Evolutionary conservation across 352 stramenopile genomes (phyloP).

Genomic region (Phytopythium delawarense): DNA sequence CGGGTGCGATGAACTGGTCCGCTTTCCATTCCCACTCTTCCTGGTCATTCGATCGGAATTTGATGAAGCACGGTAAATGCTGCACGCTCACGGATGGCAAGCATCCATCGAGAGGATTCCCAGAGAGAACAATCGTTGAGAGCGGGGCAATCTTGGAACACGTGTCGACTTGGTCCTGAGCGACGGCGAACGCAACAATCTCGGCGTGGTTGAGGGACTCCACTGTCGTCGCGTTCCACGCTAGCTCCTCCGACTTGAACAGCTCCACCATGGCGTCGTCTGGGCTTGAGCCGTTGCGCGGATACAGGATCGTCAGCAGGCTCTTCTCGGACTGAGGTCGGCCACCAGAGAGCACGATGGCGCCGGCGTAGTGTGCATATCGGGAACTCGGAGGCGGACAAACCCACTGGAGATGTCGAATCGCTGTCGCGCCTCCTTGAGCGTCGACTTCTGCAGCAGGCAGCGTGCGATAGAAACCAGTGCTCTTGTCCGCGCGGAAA

Average conservation of each 20-base stretch:
- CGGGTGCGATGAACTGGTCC: constrained; percentile 26
- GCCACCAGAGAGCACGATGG: constrained; percentile 46
- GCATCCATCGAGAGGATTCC: constrained; percentile 68
- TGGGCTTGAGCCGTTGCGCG: constrained; percentile 17
- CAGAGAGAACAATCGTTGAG: constrained; percentile 57
- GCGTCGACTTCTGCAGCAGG: constrained; percentile 1
- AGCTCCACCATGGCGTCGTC: constrained; percentile 54
- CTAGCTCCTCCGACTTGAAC: constrained; percentile 53
- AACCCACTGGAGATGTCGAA: constrained; percentile 59
- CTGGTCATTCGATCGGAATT: constrained; percentile 43
- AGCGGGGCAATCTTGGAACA: constrained; percentile 47
- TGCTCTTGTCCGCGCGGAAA: constrained; percentile 52
- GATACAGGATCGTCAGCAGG: constrained; percentile 41
- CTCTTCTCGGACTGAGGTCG: constrained; percentile 17
- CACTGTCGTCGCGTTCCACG: constrained; percentile 40
- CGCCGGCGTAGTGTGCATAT: constrained; percentile 41
- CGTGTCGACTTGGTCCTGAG: constrained; percentile 54
- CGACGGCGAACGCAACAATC: constrained; percentile 39
- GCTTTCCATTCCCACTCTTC: constrained; percentile 72
- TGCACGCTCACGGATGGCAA: constrained; percentile 60
- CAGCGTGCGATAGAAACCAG: constrained; percentile 33
- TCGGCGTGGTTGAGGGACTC: constrained; percentile 45
- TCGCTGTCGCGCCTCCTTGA: constrained; percentile 10
- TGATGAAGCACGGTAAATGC: constrained; percentile 56
- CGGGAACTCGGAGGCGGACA: constrained; percentile 54